Evolutionary conservation across 1,284 basidiomycete genomes (phyloP), one percentile per base, ranked within the genome.

Genomic region (Porodaedalea pini): DNA sequence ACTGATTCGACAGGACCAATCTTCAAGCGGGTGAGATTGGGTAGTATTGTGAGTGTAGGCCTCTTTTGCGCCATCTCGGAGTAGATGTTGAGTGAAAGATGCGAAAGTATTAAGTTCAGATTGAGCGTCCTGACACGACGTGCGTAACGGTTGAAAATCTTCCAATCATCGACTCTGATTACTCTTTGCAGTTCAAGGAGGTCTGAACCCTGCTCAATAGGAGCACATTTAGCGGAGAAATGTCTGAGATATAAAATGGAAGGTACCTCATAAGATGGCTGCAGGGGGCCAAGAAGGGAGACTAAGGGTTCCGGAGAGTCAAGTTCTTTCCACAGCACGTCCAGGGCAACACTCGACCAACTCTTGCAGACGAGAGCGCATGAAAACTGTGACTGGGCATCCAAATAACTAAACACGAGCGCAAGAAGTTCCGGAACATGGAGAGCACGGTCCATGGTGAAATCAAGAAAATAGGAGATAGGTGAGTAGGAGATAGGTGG

Each of bases 371-470:
- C 78, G 36, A 70, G 69, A 4, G 78, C 79, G 56, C 76, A 79
- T 2, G 60, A 58, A 5, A 69, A 69, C 57, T 81, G 78, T 2
- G 70, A 64, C 0, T 52, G 31, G 7, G 64, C 61, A 58, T 75
- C 72, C 40, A 79, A 56, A 57, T 72, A 74, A 51, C 65, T 63
- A 63, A 83, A 77, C 37, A 85, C 68, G 64, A 79, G 71, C 50
- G 76, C 69, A 37, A 85, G 67, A 1, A 84, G 70, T 64, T 84
- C 82, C 1, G 80, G 76, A 41, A 82, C 77, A 70, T 75, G 58
- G 64, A 79, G 60, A 64, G 78, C 53, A 50, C 69, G 54, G 23
- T 65, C 56, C 32, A 63, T 8, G 23, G 21, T 36, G 37, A 3
- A 15, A 17, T 15, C n/a, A 6, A 27, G 19, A 66, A 15, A 36